Percentiles rank a stretch among this genome's conserved stretches.
Conservation (phyloP, 176 grass and related monocot genomes). For the Pharus latifolius region DNA sequence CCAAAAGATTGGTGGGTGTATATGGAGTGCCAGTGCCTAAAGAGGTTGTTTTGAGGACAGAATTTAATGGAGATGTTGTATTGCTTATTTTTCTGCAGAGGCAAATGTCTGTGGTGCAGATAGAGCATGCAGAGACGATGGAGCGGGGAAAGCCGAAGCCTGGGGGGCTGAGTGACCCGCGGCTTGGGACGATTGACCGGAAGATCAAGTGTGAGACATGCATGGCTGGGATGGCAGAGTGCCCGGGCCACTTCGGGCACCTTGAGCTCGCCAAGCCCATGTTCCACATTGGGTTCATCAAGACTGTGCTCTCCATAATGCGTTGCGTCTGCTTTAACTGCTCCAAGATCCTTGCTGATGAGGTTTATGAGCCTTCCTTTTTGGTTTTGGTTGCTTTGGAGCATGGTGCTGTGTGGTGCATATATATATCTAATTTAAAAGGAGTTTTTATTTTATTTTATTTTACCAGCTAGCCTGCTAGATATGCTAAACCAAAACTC, state of each 20-base stretch:
- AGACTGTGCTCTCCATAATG: slow-evolving; percentile 96
- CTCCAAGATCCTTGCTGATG: slow-evolving; percentile 94
- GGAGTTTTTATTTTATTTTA: neutral
- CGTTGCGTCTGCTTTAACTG: slow-evolving; percentile 99
- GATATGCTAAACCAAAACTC: neutral
- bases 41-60: neutral
- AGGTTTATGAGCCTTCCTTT: slow-evolving; percentile 31
- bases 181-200: slow-evolving; percentile 82
- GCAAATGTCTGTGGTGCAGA: slow-evolving; percentile 94
- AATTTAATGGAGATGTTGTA: neutral
- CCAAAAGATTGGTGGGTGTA: neutral
- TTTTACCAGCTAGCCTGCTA: too few relatives aligned
- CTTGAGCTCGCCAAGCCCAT: slow-evolving; percentile 97
- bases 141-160: slow-evolving; percentile 89
- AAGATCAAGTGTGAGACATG: slow-evolving; percentile 97
- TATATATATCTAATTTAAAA: neutral
- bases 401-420: neutral
- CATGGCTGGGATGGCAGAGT: slow-evolving; percentile 95
- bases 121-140: slow-evolving; percentile 92
- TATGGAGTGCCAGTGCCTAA: neutral
- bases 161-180: slow-evolving; percentile 80
- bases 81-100: slow-evolving; percentile 43
- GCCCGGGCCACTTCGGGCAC: slow-evolving; percentile 95
- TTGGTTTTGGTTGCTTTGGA: neutral
- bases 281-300: slow-evolving; percentile 94